These are phyloP conservation scores for Penicillium goetzii DNA, from an alignment of 495 filamentous ascomycete genomes.

Conservation along the genomic window DNA sequence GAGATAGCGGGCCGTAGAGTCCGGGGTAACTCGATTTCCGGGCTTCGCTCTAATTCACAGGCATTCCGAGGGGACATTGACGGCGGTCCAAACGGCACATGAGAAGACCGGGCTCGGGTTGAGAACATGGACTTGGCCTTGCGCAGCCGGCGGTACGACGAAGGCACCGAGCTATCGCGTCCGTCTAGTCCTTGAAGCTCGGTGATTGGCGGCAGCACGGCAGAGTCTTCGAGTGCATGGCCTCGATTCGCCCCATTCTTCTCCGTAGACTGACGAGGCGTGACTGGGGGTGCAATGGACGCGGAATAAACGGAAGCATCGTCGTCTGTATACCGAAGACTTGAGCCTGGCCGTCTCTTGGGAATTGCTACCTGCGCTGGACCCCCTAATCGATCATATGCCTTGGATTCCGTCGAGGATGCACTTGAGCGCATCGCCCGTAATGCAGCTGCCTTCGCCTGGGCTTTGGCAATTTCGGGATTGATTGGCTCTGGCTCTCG, in stretches of 20 bases:
- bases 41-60: slow-evolving; percentile 26
- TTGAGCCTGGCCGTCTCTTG: slow-evolving; percentile 28
- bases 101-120: slow-evolving; percentile 49
- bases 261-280: slow-evolving; percentile 15
- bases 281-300: slow-evolving; percentile 12
- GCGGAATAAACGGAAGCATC: neutral
- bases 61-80: slow-evolving; percentile 18
- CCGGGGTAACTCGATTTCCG: slow-evolving; percentile 30
- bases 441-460: slow-evolving; percentile 71
- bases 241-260: neutral
- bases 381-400: slow-evolving; percentile 40
- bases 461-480: slow-evolving; percentile 57
- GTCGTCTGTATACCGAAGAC: slow-evolving; percentile 20
- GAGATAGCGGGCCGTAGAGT: slow-evolving; percentile 62
- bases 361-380: slow-evolving; percentile 47
- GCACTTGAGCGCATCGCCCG: slow-evolving; percentile 65
- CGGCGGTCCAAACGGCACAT: slow-evolving; percentile 27
- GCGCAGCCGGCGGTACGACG: slow-evolving; percentile 74
- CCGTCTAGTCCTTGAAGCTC: slow-evolving; percentile 56
- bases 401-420: slow-evolving; percentile 35
- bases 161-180: slow-evolving; percentile 65
- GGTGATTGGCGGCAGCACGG: slow-evolving; percentile 38
- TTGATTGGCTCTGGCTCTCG: slow-evolving; percentile 50
- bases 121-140: slow-evolving; percentile 75
- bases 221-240: slow-evolving; percentile 22